Evolutionary conservation across 306 rosid species (phyloP).

Genomic region (Quillaja saponaria): DNA sequence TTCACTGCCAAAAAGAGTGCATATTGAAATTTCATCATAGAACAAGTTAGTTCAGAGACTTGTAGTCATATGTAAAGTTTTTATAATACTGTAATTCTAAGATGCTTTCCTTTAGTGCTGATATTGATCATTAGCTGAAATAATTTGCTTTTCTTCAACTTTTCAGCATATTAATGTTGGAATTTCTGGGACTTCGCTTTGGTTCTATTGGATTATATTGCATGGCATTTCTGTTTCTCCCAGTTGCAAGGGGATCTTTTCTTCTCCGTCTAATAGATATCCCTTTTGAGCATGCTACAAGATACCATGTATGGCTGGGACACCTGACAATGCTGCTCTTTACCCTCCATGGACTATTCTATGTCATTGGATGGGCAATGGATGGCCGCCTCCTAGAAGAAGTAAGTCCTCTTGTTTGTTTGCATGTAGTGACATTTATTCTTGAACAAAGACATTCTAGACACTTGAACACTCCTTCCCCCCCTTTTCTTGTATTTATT

Average conservation of each 20-base stretch:
- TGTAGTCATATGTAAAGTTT: neutral
- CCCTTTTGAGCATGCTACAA: constrained; percentile 90
- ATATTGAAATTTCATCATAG: constrained; percentile 9
- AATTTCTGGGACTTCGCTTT: constrained; percentile 58
- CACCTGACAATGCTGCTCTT: constrained; percentile 91
- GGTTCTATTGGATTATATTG: constrained; percentile 69
- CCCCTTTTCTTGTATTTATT: neutral
- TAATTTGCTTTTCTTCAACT: constrained; percentile 18
- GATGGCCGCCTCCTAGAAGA: constrained; percentile 51
- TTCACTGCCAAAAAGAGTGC: neutral
- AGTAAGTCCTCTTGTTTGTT: constrained; percentile 50
- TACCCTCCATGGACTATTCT: constrained; percentile 78
- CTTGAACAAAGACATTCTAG: constrained; percentile 2
- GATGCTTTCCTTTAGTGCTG: constrained; percentile 2
- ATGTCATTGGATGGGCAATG: constrained; percentile 57
- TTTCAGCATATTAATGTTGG: constrained; percentile 55
- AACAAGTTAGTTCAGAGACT: constrained; percentile 20
- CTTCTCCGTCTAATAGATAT: constrained; percentile 78
- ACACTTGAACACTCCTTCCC: neutral
- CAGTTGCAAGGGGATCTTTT: constrained; percentile 86
- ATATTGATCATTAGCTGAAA: constrained; percentile 28
- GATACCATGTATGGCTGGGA: constrained; percentile 94
- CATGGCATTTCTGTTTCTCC: constrained; percentile 76
- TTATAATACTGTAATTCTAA: constrained; percentile 1
- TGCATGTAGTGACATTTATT: constrained; percentile 8